Percentiles rank a stretch among this genome's conserved stretches.
phyloP scores from a whole-genome alignment of 768 basidiomycete genomes.

The Solioccasus polychromus region DNA sequence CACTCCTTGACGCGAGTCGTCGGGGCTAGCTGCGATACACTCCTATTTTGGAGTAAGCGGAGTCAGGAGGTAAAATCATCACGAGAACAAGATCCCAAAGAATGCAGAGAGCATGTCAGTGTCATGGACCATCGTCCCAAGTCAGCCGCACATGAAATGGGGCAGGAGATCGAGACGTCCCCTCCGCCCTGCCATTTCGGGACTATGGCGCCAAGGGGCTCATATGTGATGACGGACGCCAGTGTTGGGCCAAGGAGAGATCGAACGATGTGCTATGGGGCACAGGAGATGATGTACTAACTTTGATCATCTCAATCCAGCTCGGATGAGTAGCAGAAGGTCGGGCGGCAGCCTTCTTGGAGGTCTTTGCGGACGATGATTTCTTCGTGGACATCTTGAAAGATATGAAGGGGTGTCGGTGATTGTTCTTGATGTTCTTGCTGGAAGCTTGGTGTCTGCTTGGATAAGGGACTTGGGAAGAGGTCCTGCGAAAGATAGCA shows the following conservation, averaged over 20 bases:
- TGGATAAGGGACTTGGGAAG: constrained; percentile 14
- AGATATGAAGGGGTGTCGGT: constrained; percentile 11
- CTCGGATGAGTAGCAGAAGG: constrained; percentile 38
- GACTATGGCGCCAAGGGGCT: constrained; percentile 6
- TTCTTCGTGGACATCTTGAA: constrained; percentile 42
- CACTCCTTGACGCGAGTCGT: constrained; percentile 79
- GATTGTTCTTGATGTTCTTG: constrained; percentile 17
- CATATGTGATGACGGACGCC: constrained; percentile 7
- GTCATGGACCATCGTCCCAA: constrained; percentile 5
- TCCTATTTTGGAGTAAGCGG: constrained; percentile 50
- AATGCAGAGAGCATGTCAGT: neutral
- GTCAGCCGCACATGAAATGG: constrained; percentile 13
- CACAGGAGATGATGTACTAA: constrained; percentile 32
- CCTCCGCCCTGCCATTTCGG: constrained; percentile 42
- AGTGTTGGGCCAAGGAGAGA: constrained; percentile 5
- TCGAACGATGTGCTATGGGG: constrained; percentile 13
- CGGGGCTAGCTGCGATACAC: constrained; percentile 69
- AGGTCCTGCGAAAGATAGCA: constrained; percentile 39
- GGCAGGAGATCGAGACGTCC: constrained; percentile 21
- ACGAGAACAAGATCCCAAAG: constrained; percentile 9
- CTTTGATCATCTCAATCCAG: constrained; percentile 85
- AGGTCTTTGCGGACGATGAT: constrained; percentile 43
- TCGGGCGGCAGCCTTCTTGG: constrained; percentile 33
- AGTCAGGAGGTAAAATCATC: constrained; percentile 19
- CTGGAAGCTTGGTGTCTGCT: constrained; percentile 13